Conservation (phyloP, 1,139 yeast species). For the Kodamaea plutei region DNA sequence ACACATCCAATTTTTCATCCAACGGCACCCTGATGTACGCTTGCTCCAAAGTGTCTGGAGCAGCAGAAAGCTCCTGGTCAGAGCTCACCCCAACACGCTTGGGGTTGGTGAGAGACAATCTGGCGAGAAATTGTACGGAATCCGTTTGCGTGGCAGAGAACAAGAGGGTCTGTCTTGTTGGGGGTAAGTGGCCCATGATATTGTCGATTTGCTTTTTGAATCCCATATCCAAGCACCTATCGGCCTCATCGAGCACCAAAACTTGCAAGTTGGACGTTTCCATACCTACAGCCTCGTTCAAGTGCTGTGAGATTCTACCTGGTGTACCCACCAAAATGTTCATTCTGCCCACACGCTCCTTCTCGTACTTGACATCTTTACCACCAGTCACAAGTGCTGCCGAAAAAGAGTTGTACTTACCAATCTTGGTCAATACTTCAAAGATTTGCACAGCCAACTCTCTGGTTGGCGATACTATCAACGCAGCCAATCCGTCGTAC, state of each 20-base stretch:
- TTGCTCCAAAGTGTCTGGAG: conserved; percentile 85
- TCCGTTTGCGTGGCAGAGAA: conserved; percentile 95
- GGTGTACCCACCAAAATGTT: conserved; percentile 95
- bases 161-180: conserved; percentile 79
- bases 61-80: conserved; percentile 47
- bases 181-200: conserved; percentile 78
- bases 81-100: conserved; percentile 61
- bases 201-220: conserved; percentile 85
- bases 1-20: conserved; percentile 76
- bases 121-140: conserved; percentile 80
- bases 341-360: conserved; percentile 77
- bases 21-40: conserved; percentile 68
- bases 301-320: conserved; percentile 88
- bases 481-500: conserved; percentile 88
- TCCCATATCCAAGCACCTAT: conserved; percentile 95
- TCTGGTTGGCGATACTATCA: conserved; percentile 89
- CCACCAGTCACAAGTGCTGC: conserved; percentile 98
- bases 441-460: conserved; percentile 93
- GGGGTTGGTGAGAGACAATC: conserved; percentile 80
- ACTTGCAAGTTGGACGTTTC: conserved; percentile 77
- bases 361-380: conserved; percentile 83
- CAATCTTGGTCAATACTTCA: conserved; percentile 83
- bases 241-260: conserved; percentile 92
- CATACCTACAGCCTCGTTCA: conserved; percentile 89
- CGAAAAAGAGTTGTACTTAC: conserved; percentile 73